phyloP scores from a whole-genome alignment of 108 stramenopile genomes.

The Cyclotella atomus region DNA sequence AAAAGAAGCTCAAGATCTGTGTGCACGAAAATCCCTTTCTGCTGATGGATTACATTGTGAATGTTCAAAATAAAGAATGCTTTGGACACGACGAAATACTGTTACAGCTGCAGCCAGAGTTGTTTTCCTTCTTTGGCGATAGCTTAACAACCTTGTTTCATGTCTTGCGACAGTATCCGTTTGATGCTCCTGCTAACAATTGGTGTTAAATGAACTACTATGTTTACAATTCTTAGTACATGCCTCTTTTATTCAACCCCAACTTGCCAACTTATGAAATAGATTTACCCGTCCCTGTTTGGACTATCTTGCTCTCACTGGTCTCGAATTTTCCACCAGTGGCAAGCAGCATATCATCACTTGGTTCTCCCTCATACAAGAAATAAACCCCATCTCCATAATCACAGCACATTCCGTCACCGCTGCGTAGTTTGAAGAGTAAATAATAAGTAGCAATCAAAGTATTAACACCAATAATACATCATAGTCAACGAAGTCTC shows the following conservation, averaged over 20 bases:
- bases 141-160: neutral
- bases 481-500: neutral
- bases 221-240: too few relatives aligned
- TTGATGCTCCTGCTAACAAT: too few relatives aligned
- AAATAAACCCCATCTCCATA: constrained; percentile 31
- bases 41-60: neutral
- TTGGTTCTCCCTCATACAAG: constrained; percentile 31
- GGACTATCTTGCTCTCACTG: constrained; percentile 10
- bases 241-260: neutral
- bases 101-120: neutral
- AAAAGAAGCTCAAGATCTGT: neutral
- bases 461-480: neutral
- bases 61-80: neutral
- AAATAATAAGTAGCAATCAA: neutral
- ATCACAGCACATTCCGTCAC: constrained; percentile 47
- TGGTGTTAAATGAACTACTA: too few relatives aligned
- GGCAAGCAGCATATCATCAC: constrained; percentile 29
- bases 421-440: neutral
- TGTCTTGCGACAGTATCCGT: neutral
- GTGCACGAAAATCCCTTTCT: neutral
- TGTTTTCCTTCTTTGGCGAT: neutral
- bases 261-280: neutral
- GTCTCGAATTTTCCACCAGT: constrained; percentile 35
- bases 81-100: neutral
- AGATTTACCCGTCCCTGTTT: neutral